A percentile compares a stretch with the other conserved stretches of the same genome.
Conservation (phyloP, 345 rosid genomes). For the Citrus sinensis region DVS_A1.0 CM039163.1:52020001-52020500, state of each 20-base stretch:
- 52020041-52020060: neutral
- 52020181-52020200: conserved; percentile 84
- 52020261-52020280: conserved; percentile 8
- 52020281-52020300: neutral
- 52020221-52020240: conserved; percentile 36
- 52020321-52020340: conserved; percentile 20
- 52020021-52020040: neutral
- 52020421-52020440: conserved; percentile 6
- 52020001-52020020: neutral
- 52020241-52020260: conserved; percentile 50
- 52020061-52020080: conserved; percentile 33
- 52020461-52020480: neutral
- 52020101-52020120: conserved; percentile 79
- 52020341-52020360: conserved; percentile 14
- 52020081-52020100: conserved; percentile 84
- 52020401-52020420: conserved; percentile 9
- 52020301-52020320: conserved; percentile 4
- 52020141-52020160: conserved; percentile 85
- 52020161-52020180: conserved; percentile 86
- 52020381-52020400: neutral
- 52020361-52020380: neutral
- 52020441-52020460: neutral
- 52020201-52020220: conserved; percentile 72
- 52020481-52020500: neutral
- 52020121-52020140: conserved; percentile 91